Base-by-base conservation (phyloP, 768 basidiomycete genomes). In the Tulasnella sp. region DNA sequence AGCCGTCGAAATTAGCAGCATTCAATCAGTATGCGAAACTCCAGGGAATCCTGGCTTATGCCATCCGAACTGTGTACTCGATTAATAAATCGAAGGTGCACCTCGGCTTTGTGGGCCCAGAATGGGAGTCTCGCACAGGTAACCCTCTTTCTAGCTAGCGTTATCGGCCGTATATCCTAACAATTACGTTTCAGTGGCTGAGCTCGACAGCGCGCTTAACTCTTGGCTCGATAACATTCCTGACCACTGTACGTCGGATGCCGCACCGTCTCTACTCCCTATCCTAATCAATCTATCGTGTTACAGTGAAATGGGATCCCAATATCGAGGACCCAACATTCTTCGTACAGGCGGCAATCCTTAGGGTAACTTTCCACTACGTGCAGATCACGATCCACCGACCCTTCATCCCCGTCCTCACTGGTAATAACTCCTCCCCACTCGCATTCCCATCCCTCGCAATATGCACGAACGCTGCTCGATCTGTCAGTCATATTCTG, bases 401-500 rank as follows among this genome's bases (percentile, higher is more conserved):
- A 2, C 91, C 93, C 0, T 94, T 94, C 85, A 91, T 95, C 78
- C 92, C 91, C 18, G 36, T 68, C 52, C 76, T 62, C 52, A 40
- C 38, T 0, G 89, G 90, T 3, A 85, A 88, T 71, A 90, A 87
- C 80, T 88, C 88, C 0, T 87, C 88, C 0, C 83, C 85, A 1
- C 81, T 89, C 5, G 86, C 88, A 2, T 90, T 91, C 83, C 92
- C 92, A 14, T 93, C 92, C 0, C 87, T 93, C 31, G 91, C 92
- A 0, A 94, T 93, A 77, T 94, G 92, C 84, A 91, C 92, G n/a
- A 95, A 95, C 80, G 89, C 95, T 0, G 93, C 95, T 1, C 87
- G 93, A 10, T 93, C 93, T 0, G 92, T 89, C 80, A 89, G 89
- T 52, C 93, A 92, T 83, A 88, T 96, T 39, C 84, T 93, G 27